Evolutionary conservation across 2,329 filamentous ascomycete genomes (phyloP), one percentile per base, ranked within the genome.

Genomic region (Ophiostoma novo-ulmi): DNA sequence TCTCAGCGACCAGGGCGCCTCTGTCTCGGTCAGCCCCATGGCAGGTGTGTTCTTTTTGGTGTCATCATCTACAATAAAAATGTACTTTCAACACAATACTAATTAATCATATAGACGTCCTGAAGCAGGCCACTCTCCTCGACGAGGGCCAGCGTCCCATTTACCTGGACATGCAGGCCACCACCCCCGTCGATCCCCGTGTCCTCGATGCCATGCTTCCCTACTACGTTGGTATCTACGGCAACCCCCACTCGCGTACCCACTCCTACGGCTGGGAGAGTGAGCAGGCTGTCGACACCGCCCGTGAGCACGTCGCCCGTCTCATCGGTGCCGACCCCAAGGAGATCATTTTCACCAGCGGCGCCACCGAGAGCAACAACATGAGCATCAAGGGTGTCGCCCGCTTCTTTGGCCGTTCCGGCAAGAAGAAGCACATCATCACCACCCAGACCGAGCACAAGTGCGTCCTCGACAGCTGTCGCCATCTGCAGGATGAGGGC

Each of bases 341-440:
- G 81, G 95, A 99, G 79, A 98, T 99, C 75, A 96, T 99, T 76
- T 98, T 99, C 82, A 99, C 95, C 7, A 97, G 94, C 77, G 95
- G 95, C 70, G 95, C 95, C 20, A 99, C 95, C 0, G 95, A 99
- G 83, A 97, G 93, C 79, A 99, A 99, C 82, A 99, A 99, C 78
- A 99, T 99, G 95, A 97, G 93, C 80, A 93, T 99, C 83, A 99
- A 99, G 83, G 95, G 95, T 74, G 94, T 99, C 10, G 94, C 95
- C 26, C 87, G 94, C 74, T 99, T 99, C 82, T 97, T 97, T 79
- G 93, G 93, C 75, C 88, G 92, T 71, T 89, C 88, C 2, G 94
- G 93, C 76, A 97, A 97, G 88, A 98, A 98, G 88, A 97, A 91
- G 82, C 95, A 99, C 81, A 94, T 99, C 77, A 93, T 99, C 80